These are phyloP conservation scores for Terana coerulea DNA, from an alignment of 768 basidiomycete genomes.

Conservation along the genomic window DNA sequence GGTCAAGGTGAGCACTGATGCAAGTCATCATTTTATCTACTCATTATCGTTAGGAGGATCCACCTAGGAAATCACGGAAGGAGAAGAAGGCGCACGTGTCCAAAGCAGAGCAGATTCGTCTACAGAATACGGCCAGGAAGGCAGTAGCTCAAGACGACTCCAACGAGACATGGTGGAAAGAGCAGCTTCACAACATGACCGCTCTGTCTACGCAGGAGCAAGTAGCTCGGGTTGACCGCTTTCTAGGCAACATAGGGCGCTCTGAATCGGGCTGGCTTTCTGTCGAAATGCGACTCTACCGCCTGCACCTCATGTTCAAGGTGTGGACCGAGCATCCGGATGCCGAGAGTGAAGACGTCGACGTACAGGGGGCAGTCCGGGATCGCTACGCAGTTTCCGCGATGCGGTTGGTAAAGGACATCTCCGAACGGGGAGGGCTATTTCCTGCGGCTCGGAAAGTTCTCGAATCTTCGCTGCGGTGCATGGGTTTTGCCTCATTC, in stretches of 20 bases:
- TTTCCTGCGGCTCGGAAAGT: slow-evolving; percentile 32
- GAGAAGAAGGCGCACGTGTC: slow-evolving; percentile 31
- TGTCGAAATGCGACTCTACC: slow-evolving; percentile 49
- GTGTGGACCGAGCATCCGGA: slow-evolving; percentile 48
- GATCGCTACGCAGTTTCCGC: slow-evolving; percentile 45
- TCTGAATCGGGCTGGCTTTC: slow-evolving; percentile 40
- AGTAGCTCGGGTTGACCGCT: slow-evolving; percentile 29
- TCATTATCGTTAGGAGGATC: not conserved
- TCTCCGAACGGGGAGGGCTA: slow-evolving; percentile 34
- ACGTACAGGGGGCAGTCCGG: slow-evolving; percentile 24
- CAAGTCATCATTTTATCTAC: not conserved
- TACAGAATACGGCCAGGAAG: slow-evolving; percentile 44
- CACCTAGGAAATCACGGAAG: slow-evolving; percentile 13
- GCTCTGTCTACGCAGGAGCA: slow-evolving; percentile 31
- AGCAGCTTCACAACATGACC: slow-evolving; percentile 38
- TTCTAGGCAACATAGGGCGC: slow-evolving; percentile 42
- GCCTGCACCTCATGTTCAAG: slow-evolving; percentile 46
- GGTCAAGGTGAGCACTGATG: not conserved
- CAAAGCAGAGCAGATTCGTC: slow-evolving; percentile 39
- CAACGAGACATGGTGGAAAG: slow-evolving; percentile 49
- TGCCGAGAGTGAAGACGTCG: slow-evolving; percentile 27
- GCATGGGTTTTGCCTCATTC: slow-evolving; percentile 47
- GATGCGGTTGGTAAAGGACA: slow-evolving; percentile 46
- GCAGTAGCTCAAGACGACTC: slow-evolving; percentile 35
- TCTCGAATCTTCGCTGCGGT: slow-evolving; percentile 36